Conservation (phyloP, 2,329 filamentous ascomycete genomes). For the Aspergillus alliaceus region DNA sequence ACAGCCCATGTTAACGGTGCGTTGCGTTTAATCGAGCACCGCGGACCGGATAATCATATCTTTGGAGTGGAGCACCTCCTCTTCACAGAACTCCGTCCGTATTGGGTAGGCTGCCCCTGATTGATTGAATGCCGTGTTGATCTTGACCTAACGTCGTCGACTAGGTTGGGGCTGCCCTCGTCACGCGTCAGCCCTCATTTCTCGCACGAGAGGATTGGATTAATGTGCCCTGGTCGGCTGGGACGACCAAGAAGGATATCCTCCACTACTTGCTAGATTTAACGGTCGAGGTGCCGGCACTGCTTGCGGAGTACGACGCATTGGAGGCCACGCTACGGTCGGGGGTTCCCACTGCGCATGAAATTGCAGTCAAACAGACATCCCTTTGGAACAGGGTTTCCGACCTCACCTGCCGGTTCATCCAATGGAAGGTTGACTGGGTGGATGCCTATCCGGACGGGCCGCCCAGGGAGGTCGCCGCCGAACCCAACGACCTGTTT, state of each 20-base stretch:
- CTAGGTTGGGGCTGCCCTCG: constrained; percentile 32
- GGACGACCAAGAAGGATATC: constrained; percentile 37
- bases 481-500: constrained; percentile 26
- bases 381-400: constrained; percentile 36
- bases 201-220: constrained; percentile 40
- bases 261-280: constrained; percentile 39
- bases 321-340: constrained; percentile 25
- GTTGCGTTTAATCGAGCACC: constrained; percentile 37
- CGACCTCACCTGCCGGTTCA: constrained; percentile 31
- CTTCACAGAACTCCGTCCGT: constrained; percentile 40
- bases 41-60: constrained; percentile 41
- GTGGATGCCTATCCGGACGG: constrained; percentile 34
- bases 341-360: constrained; percentile 27
- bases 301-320: constrained; percentile 32
- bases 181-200: constrained; percentile 34
- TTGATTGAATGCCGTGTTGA: background rate
- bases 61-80: constrained; percentile 41
- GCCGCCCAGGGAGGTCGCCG: constrained; percentile 26
- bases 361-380: constrained; percentile 32
- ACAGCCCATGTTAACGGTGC: constrained; percentile 36
- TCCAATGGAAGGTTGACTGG: constrained; percentile 32
- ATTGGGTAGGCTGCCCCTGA: constrained; percentile 31
- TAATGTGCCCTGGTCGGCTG: constrained; percentile 39
- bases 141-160: background rate
- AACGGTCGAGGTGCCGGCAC: constrained; percentile 34